phyloP scores from a whole-genome alignment of 192 early-diverging fungal genomes.

The Geranomyces variabilis region DNA sequence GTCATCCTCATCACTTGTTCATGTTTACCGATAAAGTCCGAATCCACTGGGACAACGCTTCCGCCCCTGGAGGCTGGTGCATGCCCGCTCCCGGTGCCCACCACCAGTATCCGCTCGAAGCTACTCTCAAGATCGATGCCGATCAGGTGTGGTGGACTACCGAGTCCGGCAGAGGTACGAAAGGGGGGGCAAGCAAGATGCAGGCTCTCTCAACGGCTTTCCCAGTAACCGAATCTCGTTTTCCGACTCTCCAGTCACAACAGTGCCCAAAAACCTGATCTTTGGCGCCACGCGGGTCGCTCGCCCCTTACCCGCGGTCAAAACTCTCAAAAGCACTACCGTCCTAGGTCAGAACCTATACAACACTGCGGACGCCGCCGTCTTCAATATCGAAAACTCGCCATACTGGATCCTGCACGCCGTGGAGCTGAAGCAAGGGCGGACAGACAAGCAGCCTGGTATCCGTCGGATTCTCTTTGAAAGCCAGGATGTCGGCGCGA shows the following conservation, averaged over 20 bases:
- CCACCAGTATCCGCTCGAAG: slow-evolving; percentile 9
- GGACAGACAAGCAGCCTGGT: slow-evolving; percentile 12
- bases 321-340: slow-evolving; percentile 9
- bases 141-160: slow-evolving; percentile 17
- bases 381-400: not conserved
- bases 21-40: slow-evolving; percentile 23
- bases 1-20: too few relatives aligned
- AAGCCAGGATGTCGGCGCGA: slow-evolving; percentile 15
- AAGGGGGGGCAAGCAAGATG: too few relatives aligned
- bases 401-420: slow-evolving; percentile 24
- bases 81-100: not conserved
- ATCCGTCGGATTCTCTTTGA: slow-evolving; percentile 31
- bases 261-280: slow-evolving; percentile 10
- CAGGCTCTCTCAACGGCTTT: slow-evolving; percentile 2
- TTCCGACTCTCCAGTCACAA: slow-evolving; percentile 13
- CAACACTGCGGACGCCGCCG: not conserved
- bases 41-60: slow-evolving; percentile 30
- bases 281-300: slow-evolving; percentile 18
- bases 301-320: not conserved
- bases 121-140: not conserved
- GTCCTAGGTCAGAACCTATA: not conserved
- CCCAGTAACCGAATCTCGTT: not conserved
- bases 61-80: not conserved
- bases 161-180: not conserved
- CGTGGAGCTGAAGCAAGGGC: slow-evolving; percentile 10